Evolutionary conservation across 2,329 filamentous ascomycete species (phyloP).

Genomic region (Ascochyta koolunga): DNA sequence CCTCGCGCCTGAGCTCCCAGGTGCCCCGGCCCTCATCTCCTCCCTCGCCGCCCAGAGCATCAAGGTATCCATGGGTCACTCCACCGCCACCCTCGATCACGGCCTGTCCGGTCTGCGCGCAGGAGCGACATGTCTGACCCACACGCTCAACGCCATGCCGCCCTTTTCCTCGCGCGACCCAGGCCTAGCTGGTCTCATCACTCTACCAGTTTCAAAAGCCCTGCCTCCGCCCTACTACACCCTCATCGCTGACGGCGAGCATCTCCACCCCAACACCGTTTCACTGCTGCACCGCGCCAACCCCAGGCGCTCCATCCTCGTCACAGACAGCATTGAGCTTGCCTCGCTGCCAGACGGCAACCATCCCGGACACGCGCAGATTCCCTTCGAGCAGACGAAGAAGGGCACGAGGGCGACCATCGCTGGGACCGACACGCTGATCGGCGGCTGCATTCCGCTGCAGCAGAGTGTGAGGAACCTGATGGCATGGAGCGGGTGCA

Average conservation of each 20-base stretch:
- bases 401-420: constrained; percentile 57
- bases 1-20: constrained; percentile 59
- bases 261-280: constrained; percentile 59
- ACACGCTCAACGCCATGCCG: constrained; percentile 63
- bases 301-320: constrained; percentile 56
- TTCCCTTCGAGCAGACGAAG: constrained; percentile 58
- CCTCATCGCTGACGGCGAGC: constrained; percentile 61
- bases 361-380: constrained; percentile 60
- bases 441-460: constrained; percentile 60
- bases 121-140: constrained; percentile 60
- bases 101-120: constrained; percentile 54
- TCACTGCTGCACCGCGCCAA: constrained; percentile 56
- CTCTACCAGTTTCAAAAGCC: constrained; percentile 29
- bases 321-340: constrained; percentile 63
- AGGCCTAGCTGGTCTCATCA: constrained; percentile 55
- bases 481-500: constrained; percentile 55
- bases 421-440: constrained; percentile 59
- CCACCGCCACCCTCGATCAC: constrained; percentile 54
- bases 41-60: constrained; percentile 51
- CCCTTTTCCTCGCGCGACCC: constrained; percentile 58
- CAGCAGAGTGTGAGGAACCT: constrained; percentile 59
- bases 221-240: constrained; percentile 55
- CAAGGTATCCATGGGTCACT: constrained; percentile 59
- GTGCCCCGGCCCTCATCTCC: constrained; percentile 51
- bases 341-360: constrained; percentile 59